Evolutionary conservation across 2,329 filamentous ascomycete genomes (phyloP), one percentile per base, ranked within the genome.

Genomic region (Trematosphaeria pertusa): DNA sequence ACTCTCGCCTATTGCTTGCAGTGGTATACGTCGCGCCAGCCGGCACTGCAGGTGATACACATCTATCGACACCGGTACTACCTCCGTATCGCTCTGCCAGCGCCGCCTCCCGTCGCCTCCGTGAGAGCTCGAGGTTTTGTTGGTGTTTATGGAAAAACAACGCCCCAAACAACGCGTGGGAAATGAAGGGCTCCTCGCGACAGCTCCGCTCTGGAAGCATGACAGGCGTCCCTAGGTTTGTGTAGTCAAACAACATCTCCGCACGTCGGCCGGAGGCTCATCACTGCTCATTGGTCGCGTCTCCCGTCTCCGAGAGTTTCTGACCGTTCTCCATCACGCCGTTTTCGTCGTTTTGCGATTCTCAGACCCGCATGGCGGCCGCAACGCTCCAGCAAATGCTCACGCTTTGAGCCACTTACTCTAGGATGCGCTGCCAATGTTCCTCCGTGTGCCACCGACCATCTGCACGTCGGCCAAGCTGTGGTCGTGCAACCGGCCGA

Each of bases 141-240:
- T 64, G 55, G 47, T 52, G 41, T 54, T 40, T 46, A 22, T 30
- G 24, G 36, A 45, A 48, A 55, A 56, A 50, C 51, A 52, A 28
- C 7, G 44, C 50, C 54, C 41, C 47, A 67, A 71, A 72, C 67
- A 70, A 70, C 65, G 67, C 67, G 67, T 62, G 47, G 57, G 64
- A 70, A 68, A 70, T 70, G 65, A 67, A 64, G 54, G 55, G 52
- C 56, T 55, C 56, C 48, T 48, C 55, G 46, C 44, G 48, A 55
- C 61, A 49, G 58, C 52, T 58, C 54, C 51, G 58, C 55, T 43
- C 56, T 35, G 52, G 43, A 50, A 55, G 45, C 49, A 52, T 61
- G 59, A 58, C 66, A 62, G 62, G 57, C 51, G 50, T 54, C 53
- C 65, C 64, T 38, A 31, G 44, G 36, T 33, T 46, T 59, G 58